A percentile compares a stretch with the other conserved stretches of the same genome.
phyloP scores from a whole-genome alignment of 352 stramenopile species.

The Phytopythium mirpurense region DNA sequence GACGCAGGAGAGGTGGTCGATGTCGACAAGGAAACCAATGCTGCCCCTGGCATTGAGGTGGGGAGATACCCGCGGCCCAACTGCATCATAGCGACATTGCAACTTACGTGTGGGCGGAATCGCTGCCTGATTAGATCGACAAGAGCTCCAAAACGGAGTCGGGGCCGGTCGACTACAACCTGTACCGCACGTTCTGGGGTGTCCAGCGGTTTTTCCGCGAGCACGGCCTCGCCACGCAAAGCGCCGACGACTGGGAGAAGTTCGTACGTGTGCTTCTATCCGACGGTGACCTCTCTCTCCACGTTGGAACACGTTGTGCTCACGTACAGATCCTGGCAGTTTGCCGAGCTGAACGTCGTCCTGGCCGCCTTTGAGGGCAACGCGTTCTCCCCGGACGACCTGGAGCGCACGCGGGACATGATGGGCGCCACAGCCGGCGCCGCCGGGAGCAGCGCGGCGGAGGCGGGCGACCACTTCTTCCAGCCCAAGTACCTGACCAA shows the following conservation, averaged over 20 bases:
- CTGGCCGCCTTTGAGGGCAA: constrained; percentile 83
- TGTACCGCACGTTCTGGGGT: constrained; percentile 90
- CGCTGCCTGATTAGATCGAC: constrained; percentile 30
- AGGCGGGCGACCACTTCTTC: constrained; percentile 73
- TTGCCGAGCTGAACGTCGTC: constrained; percentile 72
- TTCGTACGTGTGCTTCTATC: constrained; percentile 87
- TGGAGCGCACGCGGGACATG: constrained; percentile 62
- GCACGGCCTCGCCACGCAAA: constrained; percentile 58
- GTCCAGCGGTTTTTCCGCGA: constrained; percentile 86
- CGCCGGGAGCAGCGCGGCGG: constrained; percentile 29
- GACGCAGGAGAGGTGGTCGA: constrained; percentile 56
- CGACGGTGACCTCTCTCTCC: no score
- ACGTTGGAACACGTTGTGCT: not conserved
- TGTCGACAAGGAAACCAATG: constrained; percentile 22
- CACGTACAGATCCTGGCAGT: constrained; percentile 20
- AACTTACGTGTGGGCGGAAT: no score
- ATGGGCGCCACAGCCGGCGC: constrained; percentile 21
- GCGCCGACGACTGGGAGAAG: constrained; percentile 66
- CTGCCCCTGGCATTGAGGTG: constrained; percentile 25
- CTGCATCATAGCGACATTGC: no score
- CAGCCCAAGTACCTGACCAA: constrained; percentile 92
- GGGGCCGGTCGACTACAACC: constrained; percentile 82
- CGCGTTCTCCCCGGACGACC: constrained; percentile 75
- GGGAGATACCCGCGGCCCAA: no score
- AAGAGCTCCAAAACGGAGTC: constrained; percentile 33